These are phyloP conservation scores for Cercospora nicotianae DNA, from an alignment of 2,329 filamentous ascomycete genomes.

Conservation along the genomic window DNA sequence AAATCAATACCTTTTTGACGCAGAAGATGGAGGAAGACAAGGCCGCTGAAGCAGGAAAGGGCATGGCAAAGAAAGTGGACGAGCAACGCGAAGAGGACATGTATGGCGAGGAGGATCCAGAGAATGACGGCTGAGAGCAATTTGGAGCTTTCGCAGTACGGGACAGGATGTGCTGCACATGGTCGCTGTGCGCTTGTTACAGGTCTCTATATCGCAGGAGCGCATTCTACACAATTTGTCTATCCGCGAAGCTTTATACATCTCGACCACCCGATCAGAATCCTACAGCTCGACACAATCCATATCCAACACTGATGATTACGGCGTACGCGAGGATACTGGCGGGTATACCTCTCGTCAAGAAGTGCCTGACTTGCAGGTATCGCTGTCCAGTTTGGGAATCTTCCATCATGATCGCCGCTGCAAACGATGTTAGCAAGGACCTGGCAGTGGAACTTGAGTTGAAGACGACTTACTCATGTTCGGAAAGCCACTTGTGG, in stretches of 20 bases:
- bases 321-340: conserved; percentile 79
- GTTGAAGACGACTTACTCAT: conserved; percentile 77
- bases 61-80: conserved; percentile 34
- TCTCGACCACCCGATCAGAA: conserved; percentile 47
- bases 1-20: conserved; percentile 71
- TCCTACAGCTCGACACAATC: conserved; percentile 75
- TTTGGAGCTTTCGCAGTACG: neutral
- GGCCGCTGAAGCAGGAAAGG: conserved; percentile 43
- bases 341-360: conserved; percentile 86
- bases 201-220: neutral
- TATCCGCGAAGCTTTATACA: conserved; percentile 5
- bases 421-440: conserved; percentile 47
- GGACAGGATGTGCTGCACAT: neutral
- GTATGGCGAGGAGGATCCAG: conserved; percentile 78
- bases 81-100: conserved; percentile 60
- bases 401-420: conserved; percentile 99
- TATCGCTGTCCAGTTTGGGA: conserved; percentile 86
- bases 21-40: conserved; percentile 73
- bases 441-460: neutral
- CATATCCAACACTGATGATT: conserved; percentile 86
- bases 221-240: conserved; percentile 3
- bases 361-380: conserved; percentile 87
- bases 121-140: conserved; percentile 48
- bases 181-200: neutral
- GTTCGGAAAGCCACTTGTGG: conserved; percentile 95